Evolutionary conservation across 2,329 filamentous ascomycete species (phyloP).

Genomic region (Trichoderma harzianum): DNA sequence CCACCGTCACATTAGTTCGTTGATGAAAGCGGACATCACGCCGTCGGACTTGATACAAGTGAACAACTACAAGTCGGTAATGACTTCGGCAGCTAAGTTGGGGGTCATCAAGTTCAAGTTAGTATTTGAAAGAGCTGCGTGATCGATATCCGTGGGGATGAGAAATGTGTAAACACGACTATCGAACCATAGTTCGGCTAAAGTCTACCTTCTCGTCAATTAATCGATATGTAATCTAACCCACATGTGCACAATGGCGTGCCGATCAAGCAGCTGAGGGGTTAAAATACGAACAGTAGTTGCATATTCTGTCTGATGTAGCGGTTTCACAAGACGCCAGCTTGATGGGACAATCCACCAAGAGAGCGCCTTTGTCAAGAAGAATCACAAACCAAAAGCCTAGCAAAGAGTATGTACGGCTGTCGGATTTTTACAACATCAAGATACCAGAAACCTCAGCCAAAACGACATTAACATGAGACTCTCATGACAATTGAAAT

Average conservation of each 20-base stretch:
- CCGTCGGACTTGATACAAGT: not conserved
- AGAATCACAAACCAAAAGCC: not conserved
- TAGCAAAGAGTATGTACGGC: not conserved
- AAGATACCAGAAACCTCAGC: not conserved
- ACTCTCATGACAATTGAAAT: not conserved
- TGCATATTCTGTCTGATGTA: not conserved
- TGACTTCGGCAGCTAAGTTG: not conserved
- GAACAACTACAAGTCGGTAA: not conserved
- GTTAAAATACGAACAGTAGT: not conserved
- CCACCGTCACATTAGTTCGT: not conserved
- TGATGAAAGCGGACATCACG: not conserved
- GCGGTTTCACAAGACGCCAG: not conserved
- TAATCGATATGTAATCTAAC: not conserved
- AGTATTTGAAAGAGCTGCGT: not conserved
- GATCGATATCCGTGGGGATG: not conserved
- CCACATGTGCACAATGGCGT: not conserved
- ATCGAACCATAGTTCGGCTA: not conserved
- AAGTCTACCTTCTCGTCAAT: not conserved
- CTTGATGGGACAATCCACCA: not conserved
- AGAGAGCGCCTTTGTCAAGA: not conserved
- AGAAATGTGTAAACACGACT: not conserved
- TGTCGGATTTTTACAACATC: not conserved
- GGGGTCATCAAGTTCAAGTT: not conserved
- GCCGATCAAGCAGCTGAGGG: not conserved
- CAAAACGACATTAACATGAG: not conserved